Evolutionary conservation across 495 filamentous ascomycete genomes (phyloP), one percentile per base, ranked within the genome.

Genomic region (Aspergillus asperescens): DNA sequence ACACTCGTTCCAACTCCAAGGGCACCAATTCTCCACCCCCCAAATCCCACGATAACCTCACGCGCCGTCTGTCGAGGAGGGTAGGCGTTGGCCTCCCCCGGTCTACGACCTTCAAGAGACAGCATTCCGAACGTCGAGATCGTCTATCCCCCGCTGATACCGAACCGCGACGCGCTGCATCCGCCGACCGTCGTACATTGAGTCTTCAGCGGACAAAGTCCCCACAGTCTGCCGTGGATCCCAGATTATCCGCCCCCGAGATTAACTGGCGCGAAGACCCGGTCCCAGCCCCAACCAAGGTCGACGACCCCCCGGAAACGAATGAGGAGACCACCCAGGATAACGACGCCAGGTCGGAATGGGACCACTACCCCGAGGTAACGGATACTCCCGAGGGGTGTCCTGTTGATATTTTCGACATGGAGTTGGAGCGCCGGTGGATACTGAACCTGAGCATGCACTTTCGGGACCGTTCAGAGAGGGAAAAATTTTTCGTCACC

Each of bases 371-470:
- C 56, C 62, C 59, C 12, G 60, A 63, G 38, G 44, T 66, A 45
- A 62, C 57, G 43, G 61, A 68, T 55, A 38, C 58, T 54, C 63
- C 65, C 55, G 66, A 66, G 46, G 62, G 59, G 57, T 55, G 46
- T 34, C 42, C 58, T 41, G 79, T 81, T 25, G 76, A 79, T 50
- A 76, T 80, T 54, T 74, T 95, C 50, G 83, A 82, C 50, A 81
- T 85, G 55, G 93, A 97, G 69, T 75, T 96, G 56, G 90, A 96
- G 58, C 77, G 77, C 51, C 84, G 82, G 65, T 98, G 93, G 93
- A 96, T 97, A 51, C 76, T 98, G 55, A 98, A 98, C 61, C 77
- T 98, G 50, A 96, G 90, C 70, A 97, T 98, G 93, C 90, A 95
- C 71, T 97, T 96, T 64, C 85, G 92, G 44, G 93, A 98, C 69